phyloP scores from a whole-genome alignment of 1,284 basidiomycete species.

The Schizophyllum amplum region DNA sequence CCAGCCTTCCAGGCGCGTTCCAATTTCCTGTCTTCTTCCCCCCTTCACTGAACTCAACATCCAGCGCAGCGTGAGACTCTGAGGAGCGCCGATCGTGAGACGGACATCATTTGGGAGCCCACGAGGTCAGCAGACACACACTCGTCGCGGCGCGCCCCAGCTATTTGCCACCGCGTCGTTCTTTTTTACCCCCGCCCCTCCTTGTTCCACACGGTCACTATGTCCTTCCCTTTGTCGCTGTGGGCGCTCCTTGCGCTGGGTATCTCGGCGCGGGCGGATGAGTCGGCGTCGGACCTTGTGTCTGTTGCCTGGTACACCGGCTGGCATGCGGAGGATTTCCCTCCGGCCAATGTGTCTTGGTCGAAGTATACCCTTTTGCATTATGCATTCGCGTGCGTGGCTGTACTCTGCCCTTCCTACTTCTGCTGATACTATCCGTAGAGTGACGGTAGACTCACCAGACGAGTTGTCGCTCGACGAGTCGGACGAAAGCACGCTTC shows the following conservation, averaged over 20 bases:
- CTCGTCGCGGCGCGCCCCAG: not conserved
- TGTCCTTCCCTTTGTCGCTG: not conserved
- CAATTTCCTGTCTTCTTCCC: not conserved
- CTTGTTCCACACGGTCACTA: not conserved
- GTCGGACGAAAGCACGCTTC: conserved; percentile 31
- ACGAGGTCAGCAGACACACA: not conserved
- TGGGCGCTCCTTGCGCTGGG: conserved; percentile 2
- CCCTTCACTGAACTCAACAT: not conserved
- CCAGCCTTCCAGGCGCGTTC: not conserved
- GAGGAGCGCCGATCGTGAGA: conserved; percentile 1
- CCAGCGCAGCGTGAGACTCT: not conserved
- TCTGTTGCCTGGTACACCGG: conserved; percentile 52
- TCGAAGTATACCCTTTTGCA: conserved; percentile 45
- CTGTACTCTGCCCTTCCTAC: not conserved
- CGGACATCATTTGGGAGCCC: conserved; percentile 3
- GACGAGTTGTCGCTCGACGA: conserved; percentile 32
- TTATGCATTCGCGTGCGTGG: conserved; percentile 52
- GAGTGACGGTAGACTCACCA: conserved; percentile 28
- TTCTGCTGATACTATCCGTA: conserved; percentile 4
- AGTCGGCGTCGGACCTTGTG: conserved; percentile 24
- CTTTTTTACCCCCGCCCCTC: not conserved
- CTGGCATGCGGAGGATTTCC: conserved; percentile 36
- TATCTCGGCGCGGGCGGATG: not conserved
- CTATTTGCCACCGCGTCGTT: not conserved
- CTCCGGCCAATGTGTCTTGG: conserved; percentile 43